Percentiles rank a stretch among this genome's conserved stretches.
Conservation (phyloP, 805 yeast genomes). For the Vanderwaltozyma verrucispora region DNA sequence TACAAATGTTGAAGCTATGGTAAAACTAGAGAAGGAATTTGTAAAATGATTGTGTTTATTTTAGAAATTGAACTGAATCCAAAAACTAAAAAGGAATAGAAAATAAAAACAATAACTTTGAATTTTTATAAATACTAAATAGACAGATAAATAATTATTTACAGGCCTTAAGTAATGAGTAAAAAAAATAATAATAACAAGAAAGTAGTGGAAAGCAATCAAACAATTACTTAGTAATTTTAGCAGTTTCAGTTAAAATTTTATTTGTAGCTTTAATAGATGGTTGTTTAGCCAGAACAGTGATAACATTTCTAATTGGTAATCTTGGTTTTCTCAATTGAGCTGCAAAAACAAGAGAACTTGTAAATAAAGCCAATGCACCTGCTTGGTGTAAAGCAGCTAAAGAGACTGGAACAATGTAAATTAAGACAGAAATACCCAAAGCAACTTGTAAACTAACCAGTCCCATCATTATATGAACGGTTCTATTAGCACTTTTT, state of each 20-base stretch:
- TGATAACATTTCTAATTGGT: slow-evolving; percentile 29
- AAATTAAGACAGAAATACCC: slow-evolving; percentile 79
- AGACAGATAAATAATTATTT: not conserved
- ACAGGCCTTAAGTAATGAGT: not conserved
- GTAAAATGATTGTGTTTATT: no score
- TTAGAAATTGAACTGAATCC: no score
- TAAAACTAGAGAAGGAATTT: slow-evolving; percentile 11
- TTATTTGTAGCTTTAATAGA: slow-evolving; percentile 22
- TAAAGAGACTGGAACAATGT: slow-evolving; percentile 82
- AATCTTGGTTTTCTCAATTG: slow-evolving; percentile 50
- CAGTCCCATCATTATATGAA: slow-evolving; percentile 69
- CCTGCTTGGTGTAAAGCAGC: slow-evolving; percentile 98
- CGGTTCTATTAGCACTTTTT: slow-evolving; percentile 40
- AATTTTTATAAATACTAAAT: no score
- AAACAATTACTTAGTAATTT: slow-evolving; percentile 15
- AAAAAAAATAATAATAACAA: not conserved
- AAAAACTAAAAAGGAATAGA: no score
- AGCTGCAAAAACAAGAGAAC: slow-evolving; percentile 53
- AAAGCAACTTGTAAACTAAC: slow-evolving; percentile 74
- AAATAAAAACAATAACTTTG: no score
- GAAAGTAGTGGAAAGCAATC: not conserved
- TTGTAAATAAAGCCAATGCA: slow-evolving; percentile 78
- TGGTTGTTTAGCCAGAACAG: slow-evolving; percentile 27
- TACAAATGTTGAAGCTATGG: slow-evolving; percentile 42
- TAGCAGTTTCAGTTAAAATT: slow-evolving; percentile 30